Conservation (phyloP, 2,329 filamentous ascomycete species). For the Ophiostoma sp. region DNA sequence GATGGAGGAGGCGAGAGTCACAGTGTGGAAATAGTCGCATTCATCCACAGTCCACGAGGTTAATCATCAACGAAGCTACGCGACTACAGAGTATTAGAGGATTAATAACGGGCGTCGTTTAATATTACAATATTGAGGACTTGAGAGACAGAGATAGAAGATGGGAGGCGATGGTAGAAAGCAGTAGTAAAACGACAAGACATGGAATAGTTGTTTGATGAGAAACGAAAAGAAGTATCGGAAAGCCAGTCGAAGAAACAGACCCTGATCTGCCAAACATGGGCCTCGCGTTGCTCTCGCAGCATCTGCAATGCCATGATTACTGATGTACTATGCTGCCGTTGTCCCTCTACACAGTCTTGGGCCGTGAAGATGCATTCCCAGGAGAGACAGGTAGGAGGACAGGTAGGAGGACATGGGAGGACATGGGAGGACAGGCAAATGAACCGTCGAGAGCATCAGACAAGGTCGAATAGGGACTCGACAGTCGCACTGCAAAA, state of each 20-base stretch:
- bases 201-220: background rate
- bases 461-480: background rate
- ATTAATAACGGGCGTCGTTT: background rate
- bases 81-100: background rate
- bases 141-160: background rate
- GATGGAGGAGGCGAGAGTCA: background rate
- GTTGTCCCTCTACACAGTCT: background rate
- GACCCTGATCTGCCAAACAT: background rate
- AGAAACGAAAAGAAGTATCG: background rate
- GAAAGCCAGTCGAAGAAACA: background rate
- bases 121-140: background rate
- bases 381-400: background rate
- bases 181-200: background rate
- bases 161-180: background rate
- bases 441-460: background rate
- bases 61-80: background rate
- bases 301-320: background rate
- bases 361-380: background rate
- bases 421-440: background rate
- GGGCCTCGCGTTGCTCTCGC: background rate
- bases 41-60: slow-evolving; percentile 7
- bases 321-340: background rate
- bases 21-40: background rate
- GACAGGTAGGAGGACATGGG: background rate
- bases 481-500: background rate